Percentiles rank a stretch among this genome's conserved stretches.
Conservation (phyloP, 2,329 filamentous ascomycete genomes). For the Verticillium albo-atrum region DNA sequence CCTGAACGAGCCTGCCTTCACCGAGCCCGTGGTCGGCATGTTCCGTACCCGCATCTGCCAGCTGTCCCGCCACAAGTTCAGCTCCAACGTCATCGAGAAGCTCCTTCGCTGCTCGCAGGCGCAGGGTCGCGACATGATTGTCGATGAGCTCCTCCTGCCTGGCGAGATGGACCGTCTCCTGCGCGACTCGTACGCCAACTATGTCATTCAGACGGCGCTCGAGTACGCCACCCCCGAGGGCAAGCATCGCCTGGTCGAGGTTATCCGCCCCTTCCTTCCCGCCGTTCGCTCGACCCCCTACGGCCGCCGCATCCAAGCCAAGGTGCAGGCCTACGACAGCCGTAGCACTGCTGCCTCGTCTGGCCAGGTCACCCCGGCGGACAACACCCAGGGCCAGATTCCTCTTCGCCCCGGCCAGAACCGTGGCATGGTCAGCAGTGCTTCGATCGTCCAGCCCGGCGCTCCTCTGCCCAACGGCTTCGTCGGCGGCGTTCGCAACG, state of each 20-base stretch:
- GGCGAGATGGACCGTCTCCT: slow-evolving; percentile 83
- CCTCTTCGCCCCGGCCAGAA: slow-evolving; percentile 38
- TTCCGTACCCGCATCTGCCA: slow-evolving; percentile 70
- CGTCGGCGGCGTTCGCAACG: slow-evolving; percentile 13
- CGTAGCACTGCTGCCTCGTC: slow-evolving; percentile 37
- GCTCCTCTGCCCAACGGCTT: slow-evolving; percentile 20
- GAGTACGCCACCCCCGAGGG: slow-evolving; percentile 74
- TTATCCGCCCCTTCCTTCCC: slow-evolving; percentile 79
- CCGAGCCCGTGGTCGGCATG: slow-evolving; percentile 77
- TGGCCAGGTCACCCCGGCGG: slow-evolving; percentile 47
- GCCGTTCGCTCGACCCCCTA: slow-evolving; percentile 87
- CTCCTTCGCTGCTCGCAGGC: slow-evolving; percentile 79
- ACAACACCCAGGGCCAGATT: slow-evolving; percentile 51
- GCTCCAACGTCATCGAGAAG: slow-evolving; percentile 98
- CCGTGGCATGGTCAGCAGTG: slow-evolving; percentile 37
- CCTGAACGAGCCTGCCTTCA: slow-evolving; percentile 81
- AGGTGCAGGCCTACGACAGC: slow-evolving; percentile 64
- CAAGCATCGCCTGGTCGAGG: slow-evolving; percentile 74
- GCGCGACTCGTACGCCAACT: slow-evolving; percentile 92
- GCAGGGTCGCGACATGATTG: slow-evolving; percentile 72
- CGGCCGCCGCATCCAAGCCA: slow-evolving; percentile 87
- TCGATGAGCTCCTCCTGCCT: slow-evolving; percentile 72
- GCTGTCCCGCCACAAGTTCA: slow-evolving; percentile 95
- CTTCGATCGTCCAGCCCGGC: slow-evolving; percentile 27
- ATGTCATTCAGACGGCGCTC: slow-evolving; percentile 94